Evolutionary conservation across 441 rosid genomes (phyloP), one percentile per base, ranked within the genome.

Genomic region (Bocquillonia castaneifolia): DNA sequence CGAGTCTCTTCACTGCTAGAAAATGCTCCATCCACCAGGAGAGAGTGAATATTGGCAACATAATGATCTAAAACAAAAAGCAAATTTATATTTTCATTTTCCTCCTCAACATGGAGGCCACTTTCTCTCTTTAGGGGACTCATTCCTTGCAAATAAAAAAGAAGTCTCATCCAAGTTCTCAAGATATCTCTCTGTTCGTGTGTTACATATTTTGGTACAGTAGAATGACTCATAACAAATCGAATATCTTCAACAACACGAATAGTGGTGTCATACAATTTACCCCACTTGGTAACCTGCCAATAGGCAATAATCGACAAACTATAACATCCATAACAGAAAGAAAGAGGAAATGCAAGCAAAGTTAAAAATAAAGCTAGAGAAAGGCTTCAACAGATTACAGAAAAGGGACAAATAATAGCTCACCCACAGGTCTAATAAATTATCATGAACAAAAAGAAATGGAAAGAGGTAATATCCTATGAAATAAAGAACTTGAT

Each of bases 101-200:
- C 98, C 67, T 89, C 97, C 39, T 89, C 98, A 40, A 84, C 59
- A 75, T 70, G 89, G 74, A 77, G 76, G 69, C 93, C 96, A 50
- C 87, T 85, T 78, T 95, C 99, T 85, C 98, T 88, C 86, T 87
- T 95, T 52, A 84, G 73, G 69, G 96, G 92, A 75, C 84, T 76
- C 87, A 92, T 84, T 70, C 98, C 99, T 79, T 95, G 99, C 75
- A 89, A 83, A 81, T 81, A 92, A 76, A 87, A 74, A 80, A 95
- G 81, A 74, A 95, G 90, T 74, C 66, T 80, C 85, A 95, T 81
- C 98, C 99, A 92, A 68, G 88, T 80, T 81, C 81, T 83, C 67
- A 86, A 74, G 58, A 89, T 80, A 72, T 85, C 92, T 73, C 69
- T 85, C 59, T 81, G 88, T 59, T 80, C 90, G 71, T 80, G 79